Evolutionary conservation across 2,329 filamentous ascomycete genomes (phyloP).

Genomic region (Graphilbum ipis-grandicollis): DNA sequence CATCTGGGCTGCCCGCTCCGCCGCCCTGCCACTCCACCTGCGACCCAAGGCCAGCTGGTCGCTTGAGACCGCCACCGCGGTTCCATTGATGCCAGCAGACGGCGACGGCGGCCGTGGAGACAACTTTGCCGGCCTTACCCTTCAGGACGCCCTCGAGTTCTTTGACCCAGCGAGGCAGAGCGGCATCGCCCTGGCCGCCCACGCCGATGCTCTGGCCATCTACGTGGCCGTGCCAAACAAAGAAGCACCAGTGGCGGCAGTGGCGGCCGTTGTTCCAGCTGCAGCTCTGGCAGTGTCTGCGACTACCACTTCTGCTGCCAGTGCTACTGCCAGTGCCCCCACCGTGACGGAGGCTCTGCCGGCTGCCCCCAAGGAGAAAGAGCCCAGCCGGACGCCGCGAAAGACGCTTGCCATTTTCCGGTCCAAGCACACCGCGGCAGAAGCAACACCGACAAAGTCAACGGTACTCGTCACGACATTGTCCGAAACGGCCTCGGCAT

Average conservation of each 20-base stretch:
- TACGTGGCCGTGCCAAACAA: slow-evolving; percentile 12
- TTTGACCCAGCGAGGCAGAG: slow-evolving; percentile 41
- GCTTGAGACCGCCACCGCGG: slow-evolving; percentile 23
- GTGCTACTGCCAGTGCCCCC: neutral
- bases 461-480: too few relatives aligned
- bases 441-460: too few relatives aligned
- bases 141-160: slow-evolving; percentile 48
- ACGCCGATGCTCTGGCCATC: slow-evolving; percentile 37
- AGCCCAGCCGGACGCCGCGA: too few relatives aligned
- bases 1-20: slow-evolving; percentile 26
- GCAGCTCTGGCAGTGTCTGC: too few relatives aligned
- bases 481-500: too few relatives aligned
- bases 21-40: slow-evolving; percentile 27
- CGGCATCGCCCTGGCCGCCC: slow-evolving; percentile 36
- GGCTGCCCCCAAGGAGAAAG: too few relatives aligned
- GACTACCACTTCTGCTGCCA: neutral
- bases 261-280: neutral
- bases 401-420: too few relatives aligned
- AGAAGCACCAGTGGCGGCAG: neutral
- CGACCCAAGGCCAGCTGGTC: slow-evolving; percentile 44
- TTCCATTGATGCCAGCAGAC: slow-evolving; percentile 39
- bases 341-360: too few relatives aligned
- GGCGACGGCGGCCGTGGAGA: slow-evolving; percentile 37
- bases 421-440: too few relatives aligned
- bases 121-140: slow-evolving; percentile 3